Base-by-base conservation (phyloP, 352 stramenopile species). In the Phytophthora pseudosyringae region DNA sequence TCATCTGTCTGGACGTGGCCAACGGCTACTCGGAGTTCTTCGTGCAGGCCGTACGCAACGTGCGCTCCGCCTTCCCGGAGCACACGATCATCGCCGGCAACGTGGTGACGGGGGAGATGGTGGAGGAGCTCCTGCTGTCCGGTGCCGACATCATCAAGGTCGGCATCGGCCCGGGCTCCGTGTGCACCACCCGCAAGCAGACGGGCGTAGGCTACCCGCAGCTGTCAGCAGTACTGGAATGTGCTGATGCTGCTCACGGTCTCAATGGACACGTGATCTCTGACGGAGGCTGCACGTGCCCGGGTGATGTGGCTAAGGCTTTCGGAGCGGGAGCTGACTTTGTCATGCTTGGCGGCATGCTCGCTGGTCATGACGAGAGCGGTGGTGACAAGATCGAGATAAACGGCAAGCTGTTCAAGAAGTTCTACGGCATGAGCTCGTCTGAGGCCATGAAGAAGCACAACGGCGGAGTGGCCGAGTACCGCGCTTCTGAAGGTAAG, bases 131-230 rank as follows among this genome's bases (percentile, higher is more conserved):
- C 29, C 71, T 97, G 60, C 76, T 98, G 21, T 94, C 78, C 10
- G 92, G 92, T 11, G 92, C 92, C 49, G 91, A 98, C 74, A 97
- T 98, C 71, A 91, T 98, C 75, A 98, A 98, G 73, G 87, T 98
- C 36, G 92, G 92, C 59, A 98, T 98, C 57, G 92, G 92, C 71
- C 92, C 92, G 56, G 91, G 92, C 48, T 94, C 82, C 4, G 90
- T 97, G 25, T 97, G 92, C 84, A 98, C 92, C 8, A 98, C 92
- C 12, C 88, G 92, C 55, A 97, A 97, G 73, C 91, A 97, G 76
- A 97, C 92, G 15, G 92, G 92, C 10, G 92, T 98, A 9, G 92
- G 92, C 5, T 98, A 97, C 63, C 92, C 92, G 11, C 92, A 98
- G 65, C 78, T 98, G 10, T 95, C 81, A 36, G 91, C 91, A 8